Percentiles rank a stretch among this genome's conserved stretches.
Conservation (phyloP, 192 early-diverging fungal species). For the Entomortierella chlamydospora region DNA sequence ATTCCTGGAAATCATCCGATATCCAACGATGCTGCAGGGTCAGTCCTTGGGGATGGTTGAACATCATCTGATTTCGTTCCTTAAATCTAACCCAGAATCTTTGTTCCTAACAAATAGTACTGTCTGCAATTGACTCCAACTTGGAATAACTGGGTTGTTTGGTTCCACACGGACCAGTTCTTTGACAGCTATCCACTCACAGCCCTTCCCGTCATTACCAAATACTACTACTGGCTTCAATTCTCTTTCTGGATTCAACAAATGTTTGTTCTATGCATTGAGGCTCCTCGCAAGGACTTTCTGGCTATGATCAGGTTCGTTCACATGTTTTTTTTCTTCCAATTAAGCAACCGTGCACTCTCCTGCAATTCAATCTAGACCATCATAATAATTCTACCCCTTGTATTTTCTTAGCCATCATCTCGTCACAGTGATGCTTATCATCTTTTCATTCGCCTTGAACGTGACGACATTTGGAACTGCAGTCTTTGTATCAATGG, state of each 20-base stretch:
- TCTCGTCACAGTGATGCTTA: conserved; percentile 75
- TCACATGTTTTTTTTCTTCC: not conserved
- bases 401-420: conserved; percentile 66
- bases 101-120: conserved; percentile 11
- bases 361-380: too few species aligned
- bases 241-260: conserved; percentile 85
- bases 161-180: conserved; percentile 75
- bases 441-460: conserved; percentile 73
- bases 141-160: conserved; percentile 55
- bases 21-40: not conserved
- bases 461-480: conserved; percentile 84
- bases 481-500: conserved; percentile 81
- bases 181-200: conserved; percentile 78
- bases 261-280: conserved; percentile 77
- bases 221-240: conserved; percentile 81
- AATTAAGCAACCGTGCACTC: not conserved
- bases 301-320: conserved; percentile 65
- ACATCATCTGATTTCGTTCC: too few species aligned
- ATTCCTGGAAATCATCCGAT: not conserved
- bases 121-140: conserved; percentile 43
- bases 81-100: too few species aligned
- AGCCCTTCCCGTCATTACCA: conserved; percentile 66
- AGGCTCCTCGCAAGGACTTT: conserved; percentile 81
- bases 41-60: too few species aligned
- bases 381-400: not conserved